A percentile compares a stretch with the other conserved stretches of the same genome.
phyloP scores from a whole-genome alignment of 1,284 basidiomycete genomes.

The Entoloma clypeatum region DNA sequence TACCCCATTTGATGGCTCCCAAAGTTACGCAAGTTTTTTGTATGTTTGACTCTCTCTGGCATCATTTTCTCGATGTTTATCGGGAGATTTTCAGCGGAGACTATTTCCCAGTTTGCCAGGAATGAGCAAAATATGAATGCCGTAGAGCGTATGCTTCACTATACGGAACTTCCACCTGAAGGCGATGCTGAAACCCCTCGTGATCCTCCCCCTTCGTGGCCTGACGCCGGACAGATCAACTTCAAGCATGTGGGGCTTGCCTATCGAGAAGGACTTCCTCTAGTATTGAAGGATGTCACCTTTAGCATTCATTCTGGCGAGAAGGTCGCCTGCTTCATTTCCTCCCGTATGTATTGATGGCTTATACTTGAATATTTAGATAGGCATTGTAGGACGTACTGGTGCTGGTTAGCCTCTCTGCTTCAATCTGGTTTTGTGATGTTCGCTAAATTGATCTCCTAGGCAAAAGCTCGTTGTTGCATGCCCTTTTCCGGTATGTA shows the following conservation, averaged over 20 bases:
- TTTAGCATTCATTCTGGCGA: constrained; percentile 66
- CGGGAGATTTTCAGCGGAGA: constrained; percentile 41
- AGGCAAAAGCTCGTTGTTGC: constrained; percentile 76
- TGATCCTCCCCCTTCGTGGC: constrained; percentile 66
- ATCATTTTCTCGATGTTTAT: constrained; percentile 5
- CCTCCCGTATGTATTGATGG: background rate
- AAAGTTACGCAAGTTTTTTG: constrained; percentile 55
- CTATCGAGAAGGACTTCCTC: constrained; percentile 70
- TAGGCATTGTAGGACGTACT: constrained; percentile 75
- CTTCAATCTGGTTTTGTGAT: background rate
- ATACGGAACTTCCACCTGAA: constrained; percentile 51
- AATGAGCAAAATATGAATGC: constrained; percentile 73
- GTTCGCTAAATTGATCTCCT: background rate
- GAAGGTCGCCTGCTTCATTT: constrained; percentile 46
- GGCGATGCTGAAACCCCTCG: constrained; percentile 38
- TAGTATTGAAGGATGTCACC: constrained; percentile 65
- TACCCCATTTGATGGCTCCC: background rate
- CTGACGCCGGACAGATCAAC: constrained; percentile 54
- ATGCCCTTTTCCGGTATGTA: constrained; percentile 62
- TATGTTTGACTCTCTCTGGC: constrained; percentile 28
- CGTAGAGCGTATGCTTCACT: constrained; percentile 62
- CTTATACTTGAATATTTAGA: constrained; percentile 26
- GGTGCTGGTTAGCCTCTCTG: constrained; percentile 47
- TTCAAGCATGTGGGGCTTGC: constrained; percentile 62
- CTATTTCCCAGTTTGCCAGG: constrained; percentile 53